phyloP scores from a whole-genome alignment of 768 basidiomycete genomes.

The Suillus paluster region DNA sequence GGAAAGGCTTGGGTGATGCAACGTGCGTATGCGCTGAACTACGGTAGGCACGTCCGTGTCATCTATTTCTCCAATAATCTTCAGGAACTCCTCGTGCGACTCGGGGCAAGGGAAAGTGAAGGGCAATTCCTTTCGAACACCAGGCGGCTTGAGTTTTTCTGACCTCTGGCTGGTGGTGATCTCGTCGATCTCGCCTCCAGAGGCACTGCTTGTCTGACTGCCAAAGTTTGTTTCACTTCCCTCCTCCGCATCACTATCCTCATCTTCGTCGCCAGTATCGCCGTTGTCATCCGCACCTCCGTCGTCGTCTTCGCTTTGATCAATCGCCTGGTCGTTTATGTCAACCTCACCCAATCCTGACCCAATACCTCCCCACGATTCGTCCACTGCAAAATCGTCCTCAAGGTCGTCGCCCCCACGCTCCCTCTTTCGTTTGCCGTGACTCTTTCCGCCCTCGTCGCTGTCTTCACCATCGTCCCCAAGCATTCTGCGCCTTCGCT shows the following conservation, averaged over 20 bases:
- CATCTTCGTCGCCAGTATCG: constrained; percentile 36
- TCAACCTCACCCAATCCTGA: constrained; percentile 42
- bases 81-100: constrained; percentile 88
- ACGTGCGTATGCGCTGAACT: constrained; percentile 85
- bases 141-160: constrained; percentile 33
- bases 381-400: constrained; percentile 74
- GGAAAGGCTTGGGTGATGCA: constrained; percentile 92
- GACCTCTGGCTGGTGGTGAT: constrained; percentile 40
- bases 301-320: constrained; percentile 35
- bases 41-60: constrained; percentile 79
- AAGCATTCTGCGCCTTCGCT: constrained; percentile 80
- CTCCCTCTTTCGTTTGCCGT: constrained; percentile 52
- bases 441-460: constrained; percentile 50
- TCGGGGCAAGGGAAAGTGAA: constrained; percentile 92
- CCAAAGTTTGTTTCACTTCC: constrained; percentile 28
- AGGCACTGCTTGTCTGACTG: constrained; percentile 37
- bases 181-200: constrained; percentile 46
- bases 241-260: constrained; percentile 43
- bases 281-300: constrained; percentile 37
- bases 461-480: constrained; percentile 76
- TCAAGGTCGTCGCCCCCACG: constrained; percentile 86
- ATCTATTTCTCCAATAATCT: constrained; percentile 71
- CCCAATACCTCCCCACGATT: constrained; percentile 38
- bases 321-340: constrained; percentile 41
- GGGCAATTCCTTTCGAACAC: constrained; percentile 68